Conservation (phyloP, 2,329 filamentous ascomycete genomes). For the Sporothrix sp. region DNA sequence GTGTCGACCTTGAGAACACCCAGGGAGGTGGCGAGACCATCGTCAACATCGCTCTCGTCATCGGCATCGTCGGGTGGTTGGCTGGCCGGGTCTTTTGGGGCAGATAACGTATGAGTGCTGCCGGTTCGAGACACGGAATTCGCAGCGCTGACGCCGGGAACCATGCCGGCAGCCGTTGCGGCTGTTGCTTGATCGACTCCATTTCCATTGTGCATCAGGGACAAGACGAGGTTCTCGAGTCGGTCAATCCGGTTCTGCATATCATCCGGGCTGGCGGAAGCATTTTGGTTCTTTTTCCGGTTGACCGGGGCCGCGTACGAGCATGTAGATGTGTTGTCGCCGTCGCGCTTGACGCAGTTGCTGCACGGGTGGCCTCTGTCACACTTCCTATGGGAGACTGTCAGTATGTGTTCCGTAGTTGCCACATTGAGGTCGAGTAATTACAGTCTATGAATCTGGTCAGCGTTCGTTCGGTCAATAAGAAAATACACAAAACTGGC, state of each 20-base stretch:
- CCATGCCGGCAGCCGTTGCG: constrained; percentile 19
- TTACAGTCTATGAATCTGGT: constrained; percentile 16
- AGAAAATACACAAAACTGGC: neutral
- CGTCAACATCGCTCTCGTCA: constrained; percentile 61
- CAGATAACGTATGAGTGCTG: constrained; percentile 34
- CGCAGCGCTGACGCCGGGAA: constrained; percentile 18
- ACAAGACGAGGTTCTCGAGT: constrained; percentile 82
- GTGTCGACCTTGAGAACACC: constrained; percentile 74
- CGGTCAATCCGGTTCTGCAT: constrained; percentile 98
- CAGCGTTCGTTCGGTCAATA: constrained; percentile 4
- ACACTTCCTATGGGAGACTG: constrained; percentile 57
- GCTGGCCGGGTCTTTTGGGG: constrained; percentile 21
- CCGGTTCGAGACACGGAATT: constrained; percentile 30
- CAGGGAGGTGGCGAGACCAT: constrained; percentile 59
- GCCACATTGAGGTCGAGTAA: no score
- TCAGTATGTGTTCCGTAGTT: neutral
- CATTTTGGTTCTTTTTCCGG: constrained; percentile 65
- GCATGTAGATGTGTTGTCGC: constrained; percentile 70
- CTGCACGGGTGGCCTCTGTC: constrained; percentile 85
- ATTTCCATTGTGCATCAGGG: constrained; percentile 80
- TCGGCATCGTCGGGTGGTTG: constrained; percentile 36
- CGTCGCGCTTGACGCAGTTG: constrained; percentile 87
- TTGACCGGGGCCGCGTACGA: constrained; percentile 65
- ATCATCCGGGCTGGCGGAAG: constrained; percentile 64
- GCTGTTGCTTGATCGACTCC: constrained; percentile 32